These are phyloP conservation scores for Globisporangium ultimum DNA, from an alignment of 352 stramenopile genomes.

Conservation along the genomic window DNA sequence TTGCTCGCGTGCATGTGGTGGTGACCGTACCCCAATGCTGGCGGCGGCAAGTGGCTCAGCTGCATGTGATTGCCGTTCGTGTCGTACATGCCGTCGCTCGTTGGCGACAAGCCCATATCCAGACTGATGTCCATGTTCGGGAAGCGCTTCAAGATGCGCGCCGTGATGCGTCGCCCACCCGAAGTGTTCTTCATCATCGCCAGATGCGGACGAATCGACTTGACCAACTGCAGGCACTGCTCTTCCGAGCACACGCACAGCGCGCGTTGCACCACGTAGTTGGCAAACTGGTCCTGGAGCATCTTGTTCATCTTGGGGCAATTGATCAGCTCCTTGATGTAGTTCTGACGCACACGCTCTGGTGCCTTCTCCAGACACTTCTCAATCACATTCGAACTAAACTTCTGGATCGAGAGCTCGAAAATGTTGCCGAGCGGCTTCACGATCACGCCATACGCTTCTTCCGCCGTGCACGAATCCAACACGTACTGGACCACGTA, in stretches of 20 bases:
- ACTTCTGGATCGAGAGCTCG: slow-evolving; percentile 98
- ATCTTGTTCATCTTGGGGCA: slow-evolving; percentile 90
- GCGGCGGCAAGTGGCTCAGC: slow-evolving; percentile 8
- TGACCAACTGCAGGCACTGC: slow-evolving; percentile 92
- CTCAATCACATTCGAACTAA: slow-evolving; percentile 99
- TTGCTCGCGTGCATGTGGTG: slow-evolving; percentile 7
- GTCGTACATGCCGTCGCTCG: slow-evolving; percentile 29
- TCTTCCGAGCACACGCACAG: slow-evolving; percentile 93
- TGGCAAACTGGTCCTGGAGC: slow-evolving; percentile 97
- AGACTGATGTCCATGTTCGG: slow-evolving; percentile 92
- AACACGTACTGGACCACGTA: slow-evolving; percentile 92
- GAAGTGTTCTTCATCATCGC: slow-evolving; percentile 93
- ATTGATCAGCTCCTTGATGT: slow-evolving; percentile 72
- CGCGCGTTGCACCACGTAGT: slow-evolving; percentile 98
- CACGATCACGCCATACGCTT: slow-evolving; percentile 77
- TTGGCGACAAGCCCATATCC: slow-evolving; percentile 43
- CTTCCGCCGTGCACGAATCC: slow-evolving; percentile 81
- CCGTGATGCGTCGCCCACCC: slow-evolving; percentile 92
- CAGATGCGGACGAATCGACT: slow-evolving; percentile 96
- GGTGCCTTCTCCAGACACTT: slow-evolving; percentile 96
- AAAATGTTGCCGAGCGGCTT: slow-evolving; percentile 91
- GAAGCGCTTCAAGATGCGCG: slow-evolving; percentile 96
- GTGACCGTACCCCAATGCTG: slow-evolving; percentile 7
- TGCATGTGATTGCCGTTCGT: slow-evolving; percentile 14
- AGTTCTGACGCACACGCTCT: slow-evolving; percentile 64